These are phyloP conservation scores for Oryza meridionalis DNA, from an alignment of 176 grass and related monocot genomes.

Conservation along the genomic window DNA sequence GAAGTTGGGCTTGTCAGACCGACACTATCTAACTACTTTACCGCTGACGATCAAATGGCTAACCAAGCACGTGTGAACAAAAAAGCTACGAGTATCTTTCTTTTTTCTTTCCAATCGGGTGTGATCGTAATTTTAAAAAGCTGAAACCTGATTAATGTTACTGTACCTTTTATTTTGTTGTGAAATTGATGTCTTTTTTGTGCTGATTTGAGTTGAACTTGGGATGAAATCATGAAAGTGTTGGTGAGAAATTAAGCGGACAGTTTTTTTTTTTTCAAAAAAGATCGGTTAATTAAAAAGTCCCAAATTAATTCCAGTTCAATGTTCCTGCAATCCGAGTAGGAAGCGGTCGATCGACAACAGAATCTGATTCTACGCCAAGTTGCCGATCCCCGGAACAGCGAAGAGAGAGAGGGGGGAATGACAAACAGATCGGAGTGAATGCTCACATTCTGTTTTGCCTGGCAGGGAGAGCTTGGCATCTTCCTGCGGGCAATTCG, in stretches of 20 bases:
- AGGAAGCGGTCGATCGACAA: not conserved
- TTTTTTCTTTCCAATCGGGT: not conserved
- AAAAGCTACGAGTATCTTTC: not conserved
- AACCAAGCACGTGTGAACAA: not conserved
- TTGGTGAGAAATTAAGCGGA: too few relatives aligned
- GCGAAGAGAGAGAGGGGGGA: not conserved
- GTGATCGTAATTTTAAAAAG: not conserved
- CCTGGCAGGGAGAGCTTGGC: not conserved
- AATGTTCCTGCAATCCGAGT: not conserved
- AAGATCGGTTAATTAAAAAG: not conserved
- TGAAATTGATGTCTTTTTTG: too few relatives aligned
- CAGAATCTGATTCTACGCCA: not conserved
- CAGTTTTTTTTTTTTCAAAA: too few relatives aligned
- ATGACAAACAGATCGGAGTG: not conserved
- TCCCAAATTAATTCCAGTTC: not conserved
- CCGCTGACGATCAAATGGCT: not conserved
- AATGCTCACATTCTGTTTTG: conserved; percentile 25
- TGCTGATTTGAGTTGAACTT: too few relatives aligned
- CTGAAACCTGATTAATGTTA: too few relatives aligned
- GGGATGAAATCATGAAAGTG: too few relatives aligned
- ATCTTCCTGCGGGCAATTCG: conserved; percentile 31
- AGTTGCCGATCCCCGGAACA: not conserved
- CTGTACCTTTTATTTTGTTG: too few relatives aligned
- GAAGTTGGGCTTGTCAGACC: not conserved
- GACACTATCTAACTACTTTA: not conserved